Percentiles rank a stretch among this genome's conserved stretches.
These are phyloP conservation scores for Jamesozyma gamospora DNA, from an alignment of 805 yeast genomes.

Conservation along the genomic window DNA sequence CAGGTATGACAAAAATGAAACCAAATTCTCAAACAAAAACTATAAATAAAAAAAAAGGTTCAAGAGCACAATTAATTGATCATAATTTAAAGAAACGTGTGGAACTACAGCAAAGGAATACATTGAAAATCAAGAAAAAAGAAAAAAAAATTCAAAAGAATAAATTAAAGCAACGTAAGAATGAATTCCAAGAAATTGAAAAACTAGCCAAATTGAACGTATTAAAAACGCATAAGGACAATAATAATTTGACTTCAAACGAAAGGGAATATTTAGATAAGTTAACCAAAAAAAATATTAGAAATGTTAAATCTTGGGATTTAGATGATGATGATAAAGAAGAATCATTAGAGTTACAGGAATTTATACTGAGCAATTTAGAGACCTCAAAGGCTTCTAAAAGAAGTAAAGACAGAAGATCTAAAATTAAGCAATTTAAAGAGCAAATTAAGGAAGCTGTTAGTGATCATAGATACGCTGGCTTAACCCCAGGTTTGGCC, in stretches of 20 bases:
- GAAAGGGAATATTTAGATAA: conserved; percentile 31
- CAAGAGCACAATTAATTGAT: conserved; percentile 33
- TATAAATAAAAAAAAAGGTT: conserved; percentile 12
- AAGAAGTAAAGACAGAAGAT: conserved; percentile 26
- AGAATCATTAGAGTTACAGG: conserved; percentile 36
- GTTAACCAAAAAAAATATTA: conserved; percentile 31
- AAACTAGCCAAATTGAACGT: conserved; percentile 28
- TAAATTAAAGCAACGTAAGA: conserved; percentile 14
- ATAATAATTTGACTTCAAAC: conserved; percentile 25
- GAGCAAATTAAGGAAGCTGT: conserved; percentile 15
- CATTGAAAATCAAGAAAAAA: conserved; percentile 28
- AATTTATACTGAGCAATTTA: conserved; percentile 36
- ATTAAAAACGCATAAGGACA: conserved; percentile 26
- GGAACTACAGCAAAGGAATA: conserved; percentile 28
- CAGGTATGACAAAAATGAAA: conserved; percentile 27
- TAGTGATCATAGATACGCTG: conserved; percentile 35
- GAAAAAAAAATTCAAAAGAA: conserved; percentile 26
- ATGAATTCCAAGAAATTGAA: conserved; percentile 17
- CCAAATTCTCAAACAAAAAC: conserved; percentile 5
- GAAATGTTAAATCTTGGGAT: conserved; percentile 35
- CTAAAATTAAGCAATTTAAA: conserved; percentile 23
- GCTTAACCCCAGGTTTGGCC: conserved; percentile 78
- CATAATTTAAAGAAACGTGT: conserved; percentile 28
- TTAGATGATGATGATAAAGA: conserved; percentile 26
- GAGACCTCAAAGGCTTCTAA: conserved; percentile 28